phyloP scores from a whole-genome alignment of 768 basidiomycete genomes.

The Gelatoporia subvermispora region DNA sequence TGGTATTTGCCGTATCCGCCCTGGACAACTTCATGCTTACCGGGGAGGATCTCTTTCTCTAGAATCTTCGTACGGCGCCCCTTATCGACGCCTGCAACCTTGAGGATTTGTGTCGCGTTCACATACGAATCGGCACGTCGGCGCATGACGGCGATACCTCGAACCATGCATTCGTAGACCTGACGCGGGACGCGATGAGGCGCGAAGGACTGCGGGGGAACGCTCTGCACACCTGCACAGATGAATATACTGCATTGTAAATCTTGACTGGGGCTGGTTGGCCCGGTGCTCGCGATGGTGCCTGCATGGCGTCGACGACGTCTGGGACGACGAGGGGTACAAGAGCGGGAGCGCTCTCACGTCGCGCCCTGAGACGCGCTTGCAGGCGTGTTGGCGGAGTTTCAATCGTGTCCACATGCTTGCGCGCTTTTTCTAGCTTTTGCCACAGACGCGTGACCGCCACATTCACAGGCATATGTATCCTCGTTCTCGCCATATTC shows the following conservation, averaged over 20 bases:
- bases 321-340: slow-evolving; percentile 3
- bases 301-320: slow-evolving; percentile 23
- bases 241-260: slow-evolving; percentile 90
- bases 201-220: slow-evolving; percentile 1
- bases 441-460: no score
- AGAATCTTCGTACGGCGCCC: slow-evolving; percentile 93
- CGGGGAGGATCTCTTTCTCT: slow-evolving; percentile 94
- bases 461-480: no score
- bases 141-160: slow-evolving; percentile 98
- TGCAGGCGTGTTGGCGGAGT: slow-evolving; percentile 18
- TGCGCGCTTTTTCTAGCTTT: no score
- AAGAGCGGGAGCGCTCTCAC: slow-evolving; percentile 13
- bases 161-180: slow-evolving; percentile 98
- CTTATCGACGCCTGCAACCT: slow-evolving; percentile 98
- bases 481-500: no score
- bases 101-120: slow-evolving; percentile 98
- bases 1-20: slow-evolving; percentile 99
- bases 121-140: slow-evolving; percentile 91
- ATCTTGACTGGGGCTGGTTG: slow-evolving; percentile 62
- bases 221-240: slow-evolving; percentile 60
- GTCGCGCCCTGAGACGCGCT: slow-evolving; percentile 22
- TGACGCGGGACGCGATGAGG: slow-evolving; percentile 28
- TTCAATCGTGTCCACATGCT: slow-evolving; percentile 4
- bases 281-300: slow-evolving; percentile 22
- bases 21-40: slow-evolving; percentile 96